phyloP scores from a whole-genome alignment of 805 yeast species.

The Candida bentonensis region DNA sequence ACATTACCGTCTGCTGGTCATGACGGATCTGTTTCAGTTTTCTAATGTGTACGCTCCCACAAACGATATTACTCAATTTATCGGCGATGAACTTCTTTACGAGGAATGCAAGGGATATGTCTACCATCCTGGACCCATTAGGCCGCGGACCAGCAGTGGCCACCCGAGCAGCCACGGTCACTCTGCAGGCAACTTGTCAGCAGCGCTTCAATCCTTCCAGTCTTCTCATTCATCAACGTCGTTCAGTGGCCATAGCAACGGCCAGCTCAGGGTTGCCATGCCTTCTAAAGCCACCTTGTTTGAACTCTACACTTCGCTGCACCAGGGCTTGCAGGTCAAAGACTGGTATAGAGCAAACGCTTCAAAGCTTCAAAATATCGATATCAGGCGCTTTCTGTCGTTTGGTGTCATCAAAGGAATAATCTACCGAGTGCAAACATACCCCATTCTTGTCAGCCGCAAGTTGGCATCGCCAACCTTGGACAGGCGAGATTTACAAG shows the following conservation, averaged over 20 bases:
- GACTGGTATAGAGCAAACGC: slow-evolving; percentile 71
- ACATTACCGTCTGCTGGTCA: slow-evolving; percentile 74
- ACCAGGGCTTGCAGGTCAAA: slow-evolving; percentile 61
- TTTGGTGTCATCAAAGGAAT: slow-evolving; percentile 78
- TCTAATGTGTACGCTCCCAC: slow-evolving; percentile 83
- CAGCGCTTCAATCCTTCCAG: not conserved
- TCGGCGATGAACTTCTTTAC: slow-evolving; percentile 51
- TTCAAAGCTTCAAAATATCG: slow-evolving; percentile 47
- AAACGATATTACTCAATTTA: slow-evolving; percentile 53
- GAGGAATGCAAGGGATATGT: slow-evolving; percentile 80
- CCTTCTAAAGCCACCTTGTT: slow-evolving; percentile 54
- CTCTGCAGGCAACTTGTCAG: not conserved
- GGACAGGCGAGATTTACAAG: not conserved
- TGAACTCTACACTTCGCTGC: slow-evolving; percentile 59
- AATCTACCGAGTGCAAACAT: slow-evolving; percentile 66
- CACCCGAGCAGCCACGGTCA: slow-evolving; percentile 1
- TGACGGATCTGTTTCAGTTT: slow-evolving; percentile 82
- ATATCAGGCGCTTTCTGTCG: slow-evolving; percentile 68
- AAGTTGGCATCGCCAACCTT: not conserved
- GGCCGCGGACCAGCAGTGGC: not conserved
- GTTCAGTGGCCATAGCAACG: slow-evolving; percentile 4
- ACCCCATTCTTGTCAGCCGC: slow-evolving; percentile 40
- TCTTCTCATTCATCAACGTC: slow-evolving; percentile 17
- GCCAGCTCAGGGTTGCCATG: slow-evolving; percentile 8
- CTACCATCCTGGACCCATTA: slow-evolving; percentile 20